A percentile compares a stretch with the other conserved stretches of the same genome.
Conservation (phyloP, 192 early-diverging fungal genomes). For the Entophlyctis luteolus region DNA sequence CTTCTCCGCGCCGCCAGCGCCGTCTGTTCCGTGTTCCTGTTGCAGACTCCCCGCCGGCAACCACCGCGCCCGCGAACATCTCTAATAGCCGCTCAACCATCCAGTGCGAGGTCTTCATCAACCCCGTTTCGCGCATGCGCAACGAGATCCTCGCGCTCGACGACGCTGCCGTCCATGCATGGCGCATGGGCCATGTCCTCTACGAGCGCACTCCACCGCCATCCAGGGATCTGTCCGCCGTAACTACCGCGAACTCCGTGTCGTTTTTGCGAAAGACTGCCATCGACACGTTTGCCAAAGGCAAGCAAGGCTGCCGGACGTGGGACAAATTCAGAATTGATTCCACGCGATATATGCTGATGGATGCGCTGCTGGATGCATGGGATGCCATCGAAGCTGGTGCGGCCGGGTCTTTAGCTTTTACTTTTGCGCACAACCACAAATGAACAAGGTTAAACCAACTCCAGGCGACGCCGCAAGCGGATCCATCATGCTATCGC, state of each 20-base stretch:
- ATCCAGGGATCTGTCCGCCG: background rate
- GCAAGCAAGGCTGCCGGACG: slow-evolving; percentile 6
- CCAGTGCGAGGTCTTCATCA: slow-evolving; percentile 25
- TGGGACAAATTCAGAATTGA: slow-evolving; percentile 12
- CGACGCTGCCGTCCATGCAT: slow-evolving; percentile 22
- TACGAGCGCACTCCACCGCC: background rate
- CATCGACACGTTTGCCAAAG: background rate
- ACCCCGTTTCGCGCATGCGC: slow-evolving; percentile 15
- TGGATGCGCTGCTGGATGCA: slow-evolving; percentile 24
- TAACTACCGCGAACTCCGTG: background rate
- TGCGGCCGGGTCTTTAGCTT: background rate
- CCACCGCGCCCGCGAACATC: background rate
- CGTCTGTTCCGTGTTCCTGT: slow-evolving; percentile 19
- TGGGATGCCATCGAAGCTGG: slow-evolving; percentile 32
- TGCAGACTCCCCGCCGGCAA: background rate
- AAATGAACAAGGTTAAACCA: background rate
- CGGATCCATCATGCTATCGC: slow-evolving; percentile 25
- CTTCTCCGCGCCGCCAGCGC: slow-evolving; percentile 6
- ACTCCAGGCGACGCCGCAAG: slow-evolving; percentile 13
- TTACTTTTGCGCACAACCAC: background rate
- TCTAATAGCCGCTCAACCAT: background rate
- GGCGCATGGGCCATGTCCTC: slow-evolving; percentile 22
- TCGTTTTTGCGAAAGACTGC: slow-evolving; percentile 1
- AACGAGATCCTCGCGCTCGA: slow-evolving; percentile 7
- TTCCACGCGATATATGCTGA: slow-evolving; percentile 1